A percentile compares a stretch with the other conserved stretches of the same genome.
These are phyloP conservation scores for Cyclotella baltica DNA, from an alignment of 108 stramenopile genomes.

Conservation along the genomic window DNA sequence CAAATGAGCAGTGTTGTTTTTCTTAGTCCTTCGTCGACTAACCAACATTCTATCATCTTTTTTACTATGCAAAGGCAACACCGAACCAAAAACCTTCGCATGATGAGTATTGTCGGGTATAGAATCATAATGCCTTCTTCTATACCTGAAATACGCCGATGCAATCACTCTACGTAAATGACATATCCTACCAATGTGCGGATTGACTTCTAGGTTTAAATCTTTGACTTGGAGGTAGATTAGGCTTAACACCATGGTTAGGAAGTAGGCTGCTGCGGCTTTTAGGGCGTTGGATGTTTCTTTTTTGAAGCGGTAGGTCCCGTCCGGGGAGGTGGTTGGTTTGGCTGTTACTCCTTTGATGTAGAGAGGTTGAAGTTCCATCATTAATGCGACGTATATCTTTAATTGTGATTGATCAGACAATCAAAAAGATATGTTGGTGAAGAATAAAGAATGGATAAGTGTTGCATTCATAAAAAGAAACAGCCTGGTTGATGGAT, in stretches of 20 bases:
- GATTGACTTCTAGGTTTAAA: constrained; percentile 37
- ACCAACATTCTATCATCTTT: constrained; percentile 22
- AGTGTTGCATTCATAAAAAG: too few species aligned
- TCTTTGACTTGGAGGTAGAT: constrained; percentile 43
- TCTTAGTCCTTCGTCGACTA: constrained; percentile 24
- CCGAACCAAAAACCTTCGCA: not conserved
- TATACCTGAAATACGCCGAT: constrained; percentile 42
- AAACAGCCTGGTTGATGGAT: too few species aligned
- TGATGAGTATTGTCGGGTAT: constrained; percentile 43
- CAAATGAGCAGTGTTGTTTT: constrained; percentile 1
- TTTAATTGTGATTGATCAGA: not conserved
- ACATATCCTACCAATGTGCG: constrained; percentile 38
- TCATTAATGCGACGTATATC: constrained; percentile 42
- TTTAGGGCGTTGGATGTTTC: constrained; percentile 58
- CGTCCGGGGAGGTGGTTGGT: constrained; percentile 11
- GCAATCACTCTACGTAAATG: constrained; percentile 38
- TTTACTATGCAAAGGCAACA: constrained; percentile 22
- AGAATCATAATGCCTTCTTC: constrained; percentile 50
- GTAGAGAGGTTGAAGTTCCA: constrained; percentile 51
- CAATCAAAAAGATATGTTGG: not conserved
- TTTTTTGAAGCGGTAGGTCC: constrained; percentile 37
- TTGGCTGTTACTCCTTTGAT: constrained; percentile 47
- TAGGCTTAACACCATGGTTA: constrained; percentile 47
- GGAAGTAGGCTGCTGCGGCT: constrained; percentile 55
- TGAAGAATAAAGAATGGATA: not conserved